These are phyloP conservation scores for Chaetoceros tenuissimus DNA, from an alignment of 108 stramenopile genomes.

Conservation along the genomic window DNA sequence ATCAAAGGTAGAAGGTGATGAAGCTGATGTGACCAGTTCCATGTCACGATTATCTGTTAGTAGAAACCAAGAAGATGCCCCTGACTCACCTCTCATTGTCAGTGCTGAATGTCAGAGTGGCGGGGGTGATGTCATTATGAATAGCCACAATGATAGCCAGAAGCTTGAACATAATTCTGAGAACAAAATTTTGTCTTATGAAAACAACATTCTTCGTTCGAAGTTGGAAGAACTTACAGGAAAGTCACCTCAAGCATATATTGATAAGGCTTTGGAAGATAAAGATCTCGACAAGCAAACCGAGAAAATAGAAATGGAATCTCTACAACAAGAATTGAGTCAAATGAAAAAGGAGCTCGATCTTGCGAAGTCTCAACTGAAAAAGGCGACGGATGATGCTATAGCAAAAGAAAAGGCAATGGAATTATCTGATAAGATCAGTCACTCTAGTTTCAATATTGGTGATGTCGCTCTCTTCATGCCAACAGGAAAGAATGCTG, in stretches of 20 bases:
- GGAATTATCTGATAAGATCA: slow-evolving; percentile 62
- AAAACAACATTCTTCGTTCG: slow-evolving; percentile 71
- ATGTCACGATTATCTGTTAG: neutral
- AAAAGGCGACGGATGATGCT: slow-evolving; percentile 11
- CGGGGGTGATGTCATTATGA: slow-evolving; percentile 54
- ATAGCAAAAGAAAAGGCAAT: neutral
- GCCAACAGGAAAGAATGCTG: slow-evolving; percentile 67
- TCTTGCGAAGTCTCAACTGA: slow-evolving; percentile 23
- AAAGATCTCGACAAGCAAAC: slow-evolving; percentile 5
- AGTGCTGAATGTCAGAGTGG: slow-evolving; percentile 66
- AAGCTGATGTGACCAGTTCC: slow-evolving; percentile 5
- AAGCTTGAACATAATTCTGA: slow-evolving; percentile 27
- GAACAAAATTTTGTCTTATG: slow-evolving; percentile 63
- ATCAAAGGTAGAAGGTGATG: slow-evolving; percentile 1
- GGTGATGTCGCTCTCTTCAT: slow-evolving; percentile 81
- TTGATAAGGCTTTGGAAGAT: slow-evolving; percentile 24
- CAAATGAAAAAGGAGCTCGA: slow-evolving; percentile 35
- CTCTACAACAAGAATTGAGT: slow-evolving; percentile 20
- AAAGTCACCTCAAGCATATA: slow-evolving; percentile 57
- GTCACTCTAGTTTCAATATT: slow-evolving; percentile 70
- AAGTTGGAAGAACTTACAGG: slow-evolving; percentile 55
- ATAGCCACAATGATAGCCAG: slow-evolving; percentile 7
- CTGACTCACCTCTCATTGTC: slow-evolving; percentile 54
- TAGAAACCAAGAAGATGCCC: neutral
- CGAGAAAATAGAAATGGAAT: slow-evolving; percentile 11